These are phyloP conservation scores for Podospora anserina DNA, from an alignment of 495 filamentous ascomycete genomes.

Conservation along the genomic window DNA sequence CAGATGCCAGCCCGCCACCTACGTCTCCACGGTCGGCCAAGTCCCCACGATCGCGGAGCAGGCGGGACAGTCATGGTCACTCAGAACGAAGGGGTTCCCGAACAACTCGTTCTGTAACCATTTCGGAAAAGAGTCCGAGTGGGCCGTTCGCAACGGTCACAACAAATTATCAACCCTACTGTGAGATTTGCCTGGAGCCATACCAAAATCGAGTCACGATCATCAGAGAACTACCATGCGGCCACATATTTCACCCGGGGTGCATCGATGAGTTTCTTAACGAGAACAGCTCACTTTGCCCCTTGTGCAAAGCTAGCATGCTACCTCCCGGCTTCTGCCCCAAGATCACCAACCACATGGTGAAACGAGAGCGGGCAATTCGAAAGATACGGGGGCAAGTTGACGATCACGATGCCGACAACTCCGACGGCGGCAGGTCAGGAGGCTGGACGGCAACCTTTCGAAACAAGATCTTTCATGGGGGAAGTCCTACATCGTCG, in stretches of 20 bases:
- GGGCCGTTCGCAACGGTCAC: constrained; percentile 24
- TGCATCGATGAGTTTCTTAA: constrained; percentile 81
- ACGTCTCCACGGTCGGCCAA: constrained; percentile 19
- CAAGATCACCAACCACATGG: constrained; percentile 77
- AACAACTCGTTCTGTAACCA: constrained; percentile 16
- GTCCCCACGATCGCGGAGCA: not conserved
- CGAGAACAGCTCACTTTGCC: constrained; percentile 73
- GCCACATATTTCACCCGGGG: constrained; percentile 85
- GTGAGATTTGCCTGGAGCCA: constrained; percentile 82
- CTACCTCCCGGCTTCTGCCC: constrained; percentile 65
- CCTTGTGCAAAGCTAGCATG: constrained; percentile 78
- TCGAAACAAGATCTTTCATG: constrained; percentile 19
- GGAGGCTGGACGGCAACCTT: constrained; percentile 18
- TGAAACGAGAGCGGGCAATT: constrained; percentile 63
- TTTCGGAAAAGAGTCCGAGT: constrained; percentile 18
- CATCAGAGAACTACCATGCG: constrained; percentile 81
- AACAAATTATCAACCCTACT: constrained; percentile 65
- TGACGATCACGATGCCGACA: constrained; percentile 15
- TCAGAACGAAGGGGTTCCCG: constrained; percentile 3
- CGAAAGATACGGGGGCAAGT: constrained; percentile 40
- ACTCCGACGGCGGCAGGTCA: constrained; percentile 5
- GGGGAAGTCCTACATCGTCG: not conserved
- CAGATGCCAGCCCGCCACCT: constrained; percentile 24
- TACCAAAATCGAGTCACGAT: constrained; percentile 63
- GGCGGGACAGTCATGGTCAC: constrained; percentile 13